Percentiles rank a stretch among this genome's conserved stretches.
Conservation (phyloP, 371 early-diverging fungal genomes). For the Mucor irregularis region DNA sequence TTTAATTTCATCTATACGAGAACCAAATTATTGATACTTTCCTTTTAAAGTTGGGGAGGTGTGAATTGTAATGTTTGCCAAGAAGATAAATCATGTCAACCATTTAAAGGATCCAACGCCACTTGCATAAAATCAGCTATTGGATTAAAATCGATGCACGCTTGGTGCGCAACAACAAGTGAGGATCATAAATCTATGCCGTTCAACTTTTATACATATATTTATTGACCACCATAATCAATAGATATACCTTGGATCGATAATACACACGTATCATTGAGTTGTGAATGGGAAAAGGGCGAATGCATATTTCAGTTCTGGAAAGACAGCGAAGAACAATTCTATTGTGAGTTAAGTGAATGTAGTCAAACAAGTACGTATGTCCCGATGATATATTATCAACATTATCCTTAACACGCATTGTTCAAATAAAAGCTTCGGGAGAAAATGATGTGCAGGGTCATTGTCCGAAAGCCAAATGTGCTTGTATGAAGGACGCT, state of each 20-base stretch:
- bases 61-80: constrained; percentile 53
- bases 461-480: constrained; percentile 44
- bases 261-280: constrained; percentile 47
- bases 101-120: constrained; percentile 39
- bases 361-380: constrained; percentile 50
- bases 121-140: constrained; percentile 47
- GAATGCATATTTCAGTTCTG: constrained; percentile 58
- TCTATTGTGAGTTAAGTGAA: constrained; percentile 55
- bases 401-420: not conserved
- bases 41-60: constrained; percentile 55
- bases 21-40: too few relatives aligned
- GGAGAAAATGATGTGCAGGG: constrained; percentile 42
- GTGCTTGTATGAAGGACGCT: constrained; percentile 57
- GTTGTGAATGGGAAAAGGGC: constrained; percentile 44
- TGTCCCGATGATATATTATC: not conserved
- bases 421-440: constrained; percentile 8
- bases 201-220: not conserved
- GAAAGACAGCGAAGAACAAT: constrained; percentile 58
- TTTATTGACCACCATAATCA: too few relatives aligned
- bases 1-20: too few relatives aligned
- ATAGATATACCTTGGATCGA: constrained; percentile 56
- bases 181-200: constrained; percentile 6
- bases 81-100: constrained; percentile 32
- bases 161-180: constrained; percentile 56
- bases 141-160: constrained; percentile 51